phyloP scores from a whole-genome alignment of 106 monocot species.

The Acanthochlamys bracteata region DNA sequence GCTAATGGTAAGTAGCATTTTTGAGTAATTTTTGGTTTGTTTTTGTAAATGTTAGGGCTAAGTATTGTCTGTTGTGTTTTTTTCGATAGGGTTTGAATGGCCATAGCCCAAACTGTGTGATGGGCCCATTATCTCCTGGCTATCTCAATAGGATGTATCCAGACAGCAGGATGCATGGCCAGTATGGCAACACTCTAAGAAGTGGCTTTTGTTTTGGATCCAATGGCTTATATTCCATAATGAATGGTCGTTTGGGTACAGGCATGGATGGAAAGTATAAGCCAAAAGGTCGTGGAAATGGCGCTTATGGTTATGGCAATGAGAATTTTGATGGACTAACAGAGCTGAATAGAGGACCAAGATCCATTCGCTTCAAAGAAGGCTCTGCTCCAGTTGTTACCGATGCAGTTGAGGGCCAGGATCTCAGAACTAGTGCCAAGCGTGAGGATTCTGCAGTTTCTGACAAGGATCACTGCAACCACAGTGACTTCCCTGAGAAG shows the following conservation, averaged over 20 bases:
- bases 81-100: constrained; percentile 23
- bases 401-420: constrained; percentile 32
- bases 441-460: constrained; percentile 33
- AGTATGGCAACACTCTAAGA: constrained; percentile 21
- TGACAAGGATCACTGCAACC: constrained; percentile 52
- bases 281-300: constrained; percentile 45
- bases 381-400: constrained; percentile 6
- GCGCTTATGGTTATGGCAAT: constrained; percentile 37
- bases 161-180: constrained; percentile 38
- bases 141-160: constrained; percentile 48
- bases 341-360: constrained; percentile 71
- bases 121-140: constrained; percentile 18
- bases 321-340: constrained; percentile 56
- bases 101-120: constrained; percentile 19
- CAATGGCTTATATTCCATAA: not conserved
- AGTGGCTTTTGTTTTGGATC: constrained; percentile 21
- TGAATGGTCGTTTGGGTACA: constrained; percentile 25
- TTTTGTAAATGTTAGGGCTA: not conserved
- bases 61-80: not conserved
- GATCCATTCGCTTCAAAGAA: constrained; percentile 42
- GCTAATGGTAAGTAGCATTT: constrained; percentile 18
- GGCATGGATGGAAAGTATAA: constrained; percentile 37
- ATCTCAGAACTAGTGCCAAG: constrained; percentile 12
- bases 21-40: not conserved
- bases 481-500: constrained; percentile 42